Base-by-base conservation (phyloP, 768 basidiomycete species). In the Amanita inopinata region DNA sequence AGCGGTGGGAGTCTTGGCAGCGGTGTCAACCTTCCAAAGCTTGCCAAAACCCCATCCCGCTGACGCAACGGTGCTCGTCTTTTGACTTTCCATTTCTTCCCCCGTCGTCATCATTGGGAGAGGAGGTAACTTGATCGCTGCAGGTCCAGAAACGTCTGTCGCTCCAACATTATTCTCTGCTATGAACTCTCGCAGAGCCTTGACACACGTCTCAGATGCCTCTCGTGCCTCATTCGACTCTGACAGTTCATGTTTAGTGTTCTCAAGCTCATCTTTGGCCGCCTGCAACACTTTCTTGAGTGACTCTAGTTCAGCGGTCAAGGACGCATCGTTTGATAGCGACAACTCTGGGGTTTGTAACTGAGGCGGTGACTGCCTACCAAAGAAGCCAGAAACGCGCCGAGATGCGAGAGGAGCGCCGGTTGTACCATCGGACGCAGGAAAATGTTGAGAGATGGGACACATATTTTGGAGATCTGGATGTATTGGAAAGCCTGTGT, bases 191-290 rank as follows among this genome's bases (percentile, higher is more conserved):
- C 91, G 72, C 32, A 98, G 65, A 0, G 84, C 87, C 42, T 75
- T 78, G 49, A 86, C 78, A 56, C 89, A 92, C 0, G 74, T 74
- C 50, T 97, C 91, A 25, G 84, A 87, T 3, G 93, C 93, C 54
- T 89, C 80, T 36, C 79, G 70, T 2, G 87, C 89, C 60, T 97
- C 93, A 47, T 75, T 80, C 1, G 80, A 70, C 54, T 94, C 91
- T 28, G 56, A 65, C 34, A 94, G 62, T 46, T 89, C 84, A 47
- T 75, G 71, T 51, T 74, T 75, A 12, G 73, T 67, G 22, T 71
- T 74, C 24, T 80, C 78, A 12, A 92, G 59, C 42, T 83, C 76
- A 17, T 67, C 58, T 51, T 76, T 77, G 44, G 80, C 50, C 1
- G 63, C 51, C 32, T 59, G 61, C 23, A 91, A 46, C 54, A 90